Evolutionary conservation across 257 asterid genomes (phyloP).

Genomic region (Solanum megistacrolobum): DNA sequence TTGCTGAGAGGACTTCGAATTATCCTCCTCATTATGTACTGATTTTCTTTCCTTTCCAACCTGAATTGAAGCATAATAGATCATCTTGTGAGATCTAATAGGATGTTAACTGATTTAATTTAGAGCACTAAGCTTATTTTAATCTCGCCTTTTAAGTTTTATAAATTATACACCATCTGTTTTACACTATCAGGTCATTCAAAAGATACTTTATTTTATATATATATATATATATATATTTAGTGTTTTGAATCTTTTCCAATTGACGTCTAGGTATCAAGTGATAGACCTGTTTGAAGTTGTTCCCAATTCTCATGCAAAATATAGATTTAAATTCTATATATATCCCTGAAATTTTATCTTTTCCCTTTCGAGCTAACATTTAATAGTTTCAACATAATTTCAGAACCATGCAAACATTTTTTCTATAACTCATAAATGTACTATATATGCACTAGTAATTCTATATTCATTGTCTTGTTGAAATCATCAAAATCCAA

Average conservation of each 20-base stretch:
- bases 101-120: neutral
- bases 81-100: neutral
- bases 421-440: too few species aligned
- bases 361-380: neutral
- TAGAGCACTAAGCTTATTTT: neutral
- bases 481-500: neutral
- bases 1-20: slow-evolving; percentile 14
- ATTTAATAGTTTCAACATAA: neutral
- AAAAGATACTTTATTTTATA: neutral
- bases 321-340: neutral
- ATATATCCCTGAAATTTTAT: neutral
- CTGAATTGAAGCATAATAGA: slow-evolving; percentile 8
- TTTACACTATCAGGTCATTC: neutral
- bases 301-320: neutral
- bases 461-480: neutral
- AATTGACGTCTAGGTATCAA: neutral
- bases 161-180: neutral
- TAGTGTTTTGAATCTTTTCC: neutral
- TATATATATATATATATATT: neutral
- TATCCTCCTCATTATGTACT: slow-evolving; percentile 11
- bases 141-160: neutral
- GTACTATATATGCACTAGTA: neutral
- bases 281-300: neutral
- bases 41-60: slow-evolving; percentile 24
- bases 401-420: neutral